These are phyloP conservation scores for Hyaloscypha hepaticicola DNA, from an alignment of 495 filamentous ascomycete genomes.

Conservation along the genomic window DNA sequence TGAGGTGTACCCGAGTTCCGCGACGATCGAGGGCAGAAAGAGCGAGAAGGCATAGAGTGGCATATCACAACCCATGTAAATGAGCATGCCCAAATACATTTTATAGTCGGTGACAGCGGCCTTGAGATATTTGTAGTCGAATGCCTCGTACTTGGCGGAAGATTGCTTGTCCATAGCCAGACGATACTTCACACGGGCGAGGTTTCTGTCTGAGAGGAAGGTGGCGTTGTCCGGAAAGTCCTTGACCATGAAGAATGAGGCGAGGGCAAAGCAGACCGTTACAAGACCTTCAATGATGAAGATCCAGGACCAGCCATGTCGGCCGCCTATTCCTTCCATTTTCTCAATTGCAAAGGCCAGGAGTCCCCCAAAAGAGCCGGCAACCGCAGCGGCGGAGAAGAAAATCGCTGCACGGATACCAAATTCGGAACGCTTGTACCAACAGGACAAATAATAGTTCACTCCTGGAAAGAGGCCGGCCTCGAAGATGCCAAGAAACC, in stretches of 20 bases:
- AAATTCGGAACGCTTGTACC: constrained; percentile 56
- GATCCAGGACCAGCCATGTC: constrained; percentile 81
- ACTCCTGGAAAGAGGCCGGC: constrained; percentile 86
- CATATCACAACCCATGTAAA: constrained; percentile 75
- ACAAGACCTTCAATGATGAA: constrained; percentile 77
- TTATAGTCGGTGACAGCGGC: constrained; percentile 81
- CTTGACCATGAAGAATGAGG: constrained; percentile 81
- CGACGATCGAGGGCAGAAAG: constrained; percentile 86
- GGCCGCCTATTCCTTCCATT: constrained; percentile 69
- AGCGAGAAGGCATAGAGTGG: constrained; percentile 88
- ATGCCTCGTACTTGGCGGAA: constrained; percentile 76
- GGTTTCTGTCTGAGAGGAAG: constrained; percentile 73
- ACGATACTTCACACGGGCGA: constrained; percentile 69
- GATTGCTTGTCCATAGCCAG: constrained; percentile 75
- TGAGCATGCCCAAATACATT: constrained; percentile 71
- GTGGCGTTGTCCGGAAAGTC: constrained; percentile 84
- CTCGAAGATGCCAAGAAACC: constrained; percentile 82
- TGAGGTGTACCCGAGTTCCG: constrained; percentile 65
- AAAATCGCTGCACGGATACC: constrained; percentile 69
- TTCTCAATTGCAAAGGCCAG: constrained; percentile 74
- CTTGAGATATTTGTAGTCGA: constrained; percentile 75
- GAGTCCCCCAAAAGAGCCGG: constrained; percentile 83
- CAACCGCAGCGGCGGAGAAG: constrained; percentile 82
- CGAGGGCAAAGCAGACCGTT: constrained; percentile 70
- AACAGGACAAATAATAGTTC: constrained; percentile 85